Conservation (phyloP, 139 green algal genomes). For the Haematococcus lacustris region DNA sequence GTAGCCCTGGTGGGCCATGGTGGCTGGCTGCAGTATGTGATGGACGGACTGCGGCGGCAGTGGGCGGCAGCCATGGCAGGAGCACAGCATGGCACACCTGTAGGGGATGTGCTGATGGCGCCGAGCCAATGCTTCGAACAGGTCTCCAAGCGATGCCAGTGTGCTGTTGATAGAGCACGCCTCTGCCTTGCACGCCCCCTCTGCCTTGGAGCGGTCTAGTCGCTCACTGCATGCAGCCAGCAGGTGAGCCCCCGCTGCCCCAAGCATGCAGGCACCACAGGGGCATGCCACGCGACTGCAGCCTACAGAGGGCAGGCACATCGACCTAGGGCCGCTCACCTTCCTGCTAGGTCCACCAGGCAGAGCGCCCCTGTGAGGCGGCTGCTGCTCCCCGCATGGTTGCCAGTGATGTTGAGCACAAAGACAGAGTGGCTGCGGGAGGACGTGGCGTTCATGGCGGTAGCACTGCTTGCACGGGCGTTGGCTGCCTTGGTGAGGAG, state of each 20-base stretch:
- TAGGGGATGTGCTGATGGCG: conserved; percentile 69
- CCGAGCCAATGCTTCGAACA: conserved; percentile 65
- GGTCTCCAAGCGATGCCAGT: conserved; percentile 69
- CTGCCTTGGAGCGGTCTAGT: conserved; percentile 54
- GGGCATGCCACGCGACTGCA: background rate
- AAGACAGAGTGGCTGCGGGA: conserved; percentile 83
- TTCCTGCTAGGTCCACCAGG: conserved; percentile 86
- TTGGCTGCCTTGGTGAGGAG: conserved; percentile 52
- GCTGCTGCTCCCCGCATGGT: conserved; percentile 51
- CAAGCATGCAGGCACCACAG: background rate
- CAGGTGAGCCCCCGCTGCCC: background rate
- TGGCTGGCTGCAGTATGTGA: background rate
- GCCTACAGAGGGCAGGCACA: background rate
- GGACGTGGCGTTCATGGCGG: conserved; percentile 84
- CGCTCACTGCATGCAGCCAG: conserved; percentile 59
- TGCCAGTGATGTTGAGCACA: conserved; percentile 82
- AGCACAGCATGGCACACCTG: conserved; percentile 60
- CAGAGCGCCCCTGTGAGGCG: conserved; percentile 64
- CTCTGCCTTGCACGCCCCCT: conserved; percentile 73
- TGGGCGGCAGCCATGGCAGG: background rate
- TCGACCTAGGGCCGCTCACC: conserved; percentile 20
- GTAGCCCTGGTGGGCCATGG: background rate
- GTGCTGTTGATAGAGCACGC: conserved; percentile 88
- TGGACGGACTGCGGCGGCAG: background rate
- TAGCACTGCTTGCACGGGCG: conserved; percentile 60